Evolutionary conservation across 225 moss, liverwort and hornwort species (phyloP).

Genomic region (Straminergon stramineum): DNA sequence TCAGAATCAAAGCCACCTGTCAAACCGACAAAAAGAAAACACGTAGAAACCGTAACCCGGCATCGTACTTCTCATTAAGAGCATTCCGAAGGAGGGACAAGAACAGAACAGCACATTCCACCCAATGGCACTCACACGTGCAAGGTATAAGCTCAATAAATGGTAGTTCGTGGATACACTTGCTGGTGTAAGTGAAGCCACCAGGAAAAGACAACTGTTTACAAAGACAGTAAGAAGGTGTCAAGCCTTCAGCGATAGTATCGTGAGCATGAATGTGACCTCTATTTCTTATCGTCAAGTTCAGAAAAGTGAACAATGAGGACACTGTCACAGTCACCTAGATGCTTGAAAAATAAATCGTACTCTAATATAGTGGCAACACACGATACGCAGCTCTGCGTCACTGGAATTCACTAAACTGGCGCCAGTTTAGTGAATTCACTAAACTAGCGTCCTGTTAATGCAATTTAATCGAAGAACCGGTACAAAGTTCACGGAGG

Average conservation of each 20-base stretch:
- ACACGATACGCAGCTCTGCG: background rate
- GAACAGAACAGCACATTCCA: background rate
- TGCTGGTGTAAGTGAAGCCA: background rate
- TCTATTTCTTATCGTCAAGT: background rate
- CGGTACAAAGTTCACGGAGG: background rate
- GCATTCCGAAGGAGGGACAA: background rate
- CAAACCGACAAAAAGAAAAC: background rate
- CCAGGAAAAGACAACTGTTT: background rate
- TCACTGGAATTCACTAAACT: background rate
- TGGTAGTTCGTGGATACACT: background rate
- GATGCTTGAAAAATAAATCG: background rate
- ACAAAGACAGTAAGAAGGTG: background rate
- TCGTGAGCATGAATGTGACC: background rate
- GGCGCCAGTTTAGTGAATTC: background rate
- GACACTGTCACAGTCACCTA: background rate
- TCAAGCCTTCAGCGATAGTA: background rate
- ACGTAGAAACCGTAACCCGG: background rate
- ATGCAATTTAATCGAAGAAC: background rate
- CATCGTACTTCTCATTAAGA: background rate
- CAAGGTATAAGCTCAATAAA: background rate
- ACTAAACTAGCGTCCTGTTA: background rate
- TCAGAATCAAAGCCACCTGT: background rate
- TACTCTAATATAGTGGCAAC: background rate
- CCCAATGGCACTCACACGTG: background rate
- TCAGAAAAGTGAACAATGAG: background rate